Evolutionary conservation across 805 yeast species (phyloP).

Genomic region (Nakazawaea wickerhamii): DNA sequence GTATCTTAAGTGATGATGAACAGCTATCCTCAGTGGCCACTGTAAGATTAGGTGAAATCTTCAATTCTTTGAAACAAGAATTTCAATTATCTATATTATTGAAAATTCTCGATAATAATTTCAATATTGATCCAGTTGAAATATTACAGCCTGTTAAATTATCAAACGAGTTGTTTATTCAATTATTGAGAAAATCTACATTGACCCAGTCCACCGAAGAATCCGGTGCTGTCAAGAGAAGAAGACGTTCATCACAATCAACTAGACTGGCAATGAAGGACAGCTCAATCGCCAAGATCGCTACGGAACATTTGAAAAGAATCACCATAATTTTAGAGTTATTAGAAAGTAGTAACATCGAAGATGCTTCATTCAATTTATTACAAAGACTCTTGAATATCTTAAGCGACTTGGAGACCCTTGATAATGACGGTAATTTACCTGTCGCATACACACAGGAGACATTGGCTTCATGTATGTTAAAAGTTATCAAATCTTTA

Average conservation of each 20-base stretch:
- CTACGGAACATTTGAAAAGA: constrained; percentile 71
- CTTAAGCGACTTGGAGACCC: constrained; percentile 70
- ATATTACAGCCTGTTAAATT: constrained; percentile 51
- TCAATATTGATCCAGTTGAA: constrained; percentile 43
- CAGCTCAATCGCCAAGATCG: constrained; percentile 66
- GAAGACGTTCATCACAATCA: constrained; percentile 76
- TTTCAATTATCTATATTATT: constrained; percentile 53
- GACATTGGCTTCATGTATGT: constrained; percentile 81
- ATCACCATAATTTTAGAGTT: constrained; percentile 77
- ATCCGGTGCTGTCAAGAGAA: constrained; percentile 50
- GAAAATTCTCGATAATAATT: constrained; percentile 48
- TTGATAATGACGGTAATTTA: constrained; percentile 86
- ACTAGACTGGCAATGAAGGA: constrained; percentile 71
- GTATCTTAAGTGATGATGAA: constrained; percentile 41
- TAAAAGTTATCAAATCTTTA: constrained; percentile 55
- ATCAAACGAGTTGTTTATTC: constrained; percentile 50
- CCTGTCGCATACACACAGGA: constrained; percentile 92
- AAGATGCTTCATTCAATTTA: constrained; percentile 30
- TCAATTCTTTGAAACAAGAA: constrained; percentile 51
- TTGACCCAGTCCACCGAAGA: constrained; percentile 29
- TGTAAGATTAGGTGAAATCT: constrained; percentile 47
- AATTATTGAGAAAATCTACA: constrained; percentile 45
- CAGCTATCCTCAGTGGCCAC: constrained; percentile 44
- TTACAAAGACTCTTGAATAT: constrained; percentile 45
- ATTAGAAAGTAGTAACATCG: constrained; percentile 24